Conservation (phyloP, 768 basidiomycete genomes). For the Sarcodon aspratus region DNA sequence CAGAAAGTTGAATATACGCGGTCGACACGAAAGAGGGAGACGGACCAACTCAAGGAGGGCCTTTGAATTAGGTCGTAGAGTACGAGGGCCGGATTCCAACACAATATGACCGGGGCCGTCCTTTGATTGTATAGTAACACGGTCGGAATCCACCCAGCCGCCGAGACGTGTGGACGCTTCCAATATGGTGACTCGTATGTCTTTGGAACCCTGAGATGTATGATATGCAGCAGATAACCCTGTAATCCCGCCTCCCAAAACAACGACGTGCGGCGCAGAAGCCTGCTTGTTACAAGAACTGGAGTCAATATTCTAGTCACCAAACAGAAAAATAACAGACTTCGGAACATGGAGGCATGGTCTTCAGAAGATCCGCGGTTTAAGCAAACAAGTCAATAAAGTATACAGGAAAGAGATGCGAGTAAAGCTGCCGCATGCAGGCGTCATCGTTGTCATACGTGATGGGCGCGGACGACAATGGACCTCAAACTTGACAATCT, state of each 20-base stretch:
- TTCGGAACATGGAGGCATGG: too few relatives aligned
- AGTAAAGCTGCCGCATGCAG: too few relatives aligned
- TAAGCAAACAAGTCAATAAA: too few relatives aligned
- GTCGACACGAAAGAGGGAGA: constrained; percentile 3
- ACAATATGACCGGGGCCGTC: constrained; percentile 26
- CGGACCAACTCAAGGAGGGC: constrained; percentile 73
- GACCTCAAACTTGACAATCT: too few relatives aligned
- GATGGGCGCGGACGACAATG: too few relatives aligned
- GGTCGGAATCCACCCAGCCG: constrained; percentile 75
- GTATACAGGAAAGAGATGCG: too few relatives aligned
- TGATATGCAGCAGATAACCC: constrained; percentile 79
- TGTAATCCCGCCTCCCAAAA: constrained; percentile 74
- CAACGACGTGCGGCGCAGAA: constrained; percentile 30
- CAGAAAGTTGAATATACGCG: neutral
- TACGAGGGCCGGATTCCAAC: constrained; percentile 82
- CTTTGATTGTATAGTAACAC: constrained; percentile 26
- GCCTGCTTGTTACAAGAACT: too few relatives aligned
- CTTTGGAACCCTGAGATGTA: constrained; percentile 54
- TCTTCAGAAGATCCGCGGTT: too few relatives aligned
- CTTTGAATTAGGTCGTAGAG: constrained; percentile 66
- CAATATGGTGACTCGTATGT: constrained; percentile 48
- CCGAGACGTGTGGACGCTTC: constrained; percentile 59
- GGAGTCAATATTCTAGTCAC: too few relatives aligned
- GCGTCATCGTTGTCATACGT: too few relatives aligned
- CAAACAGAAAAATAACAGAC: too few relatives aligned